A percentile compares a stretch with the other conserved stretches of the same genome.
phyloP scores from a whole-genome alignment of 75 land plant species.

The Sequoia sempervirens region DNA sequence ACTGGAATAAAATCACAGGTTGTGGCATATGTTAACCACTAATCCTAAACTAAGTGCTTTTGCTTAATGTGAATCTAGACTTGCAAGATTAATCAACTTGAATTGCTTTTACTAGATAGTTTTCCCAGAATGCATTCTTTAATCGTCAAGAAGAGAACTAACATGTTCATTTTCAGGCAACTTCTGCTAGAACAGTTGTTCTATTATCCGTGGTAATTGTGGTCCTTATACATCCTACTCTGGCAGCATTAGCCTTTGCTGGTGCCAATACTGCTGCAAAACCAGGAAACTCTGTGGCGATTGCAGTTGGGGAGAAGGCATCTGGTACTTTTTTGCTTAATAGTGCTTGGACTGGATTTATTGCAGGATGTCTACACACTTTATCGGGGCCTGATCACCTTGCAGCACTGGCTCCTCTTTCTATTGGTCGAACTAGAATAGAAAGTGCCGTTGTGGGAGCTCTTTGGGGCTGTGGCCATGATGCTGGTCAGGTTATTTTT shows the following conservation, averaged over 20 bases:
- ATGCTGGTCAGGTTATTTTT: constrained; percentile 88
- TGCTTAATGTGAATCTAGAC: background rate
- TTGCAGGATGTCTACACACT: constrained; percentile 91
- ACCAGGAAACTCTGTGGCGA: constrained; percentile 32
- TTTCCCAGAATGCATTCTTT: background rate
- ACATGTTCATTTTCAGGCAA: constrained; percentile 8
- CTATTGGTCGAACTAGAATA: constrained; percentile 65
- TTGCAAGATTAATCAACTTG: background rate
- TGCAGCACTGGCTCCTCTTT: constrained; percentile 88
- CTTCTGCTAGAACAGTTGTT: constrained; percentile 17
- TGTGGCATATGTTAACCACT: background rate
- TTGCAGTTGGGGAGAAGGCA: constrained; percentile 30
- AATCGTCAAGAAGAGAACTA: background rate
- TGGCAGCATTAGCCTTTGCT: constrained; percentile 44
- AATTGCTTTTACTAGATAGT: background rate
- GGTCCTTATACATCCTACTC: constrained; percentile 28
- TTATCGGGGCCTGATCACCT: constrained; percentile 92
- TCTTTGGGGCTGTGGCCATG: constrained; percentile 97
- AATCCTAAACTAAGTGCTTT: background rate
- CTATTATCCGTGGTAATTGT: constrained; percentile 28
- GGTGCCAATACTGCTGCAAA: constrained; percentile 30
- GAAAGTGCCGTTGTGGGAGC: constrained; percentile 92
- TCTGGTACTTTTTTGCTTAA: constrained; percentile 26
- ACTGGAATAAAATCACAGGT: background rate
- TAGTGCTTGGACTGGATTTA: constrained; percentile 92